Percentiles rank a stretch among this genome's conserved stretches.
Conservation (phyloP, 1,139 yeast genomes). For the Hanseniaspora sp. region DNA sequence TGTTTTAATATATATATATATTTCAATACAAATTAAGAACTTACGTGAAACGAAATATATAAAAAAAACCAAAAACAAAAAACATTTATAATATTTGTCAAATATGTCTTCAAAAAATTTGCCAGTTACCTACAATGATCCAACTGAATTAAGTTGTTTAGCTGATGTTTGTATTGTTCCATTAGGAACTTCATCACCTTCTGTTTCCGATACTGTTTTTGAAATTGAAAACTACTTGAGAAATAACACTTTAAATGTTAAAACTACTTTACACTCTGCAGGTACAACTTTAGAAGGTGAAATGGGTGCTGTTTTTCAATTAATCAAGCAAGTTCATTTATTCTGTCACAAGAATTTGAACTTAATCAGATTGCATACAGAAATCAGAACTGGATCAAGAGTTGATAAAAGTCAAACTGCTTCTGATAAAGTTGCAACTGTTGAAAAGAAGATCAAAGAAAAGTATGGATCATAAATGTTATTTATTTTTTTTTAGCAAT, state of each 20-base stretch:
- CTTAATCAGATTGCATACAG: constrained; percentile 68
- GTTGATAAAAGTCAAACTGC: constrained; percentile 58
- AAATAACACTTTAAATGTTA: constrained; percentile 40
- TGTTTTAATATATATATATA: no score
- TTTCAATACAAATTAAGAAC: no score
- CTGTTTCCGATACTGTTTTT: constrained; percentile 72
- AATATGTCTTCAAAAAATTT: not conserved
- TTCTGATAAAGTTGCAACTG: constrained; percentile 53
- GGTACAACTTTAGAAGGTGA: constrained; percentile 86
- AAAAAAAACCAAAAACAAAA: no score
- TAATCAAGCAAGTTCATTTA: constrained; percentile 72
- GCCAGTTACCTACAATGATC: constrained; percentile 22
- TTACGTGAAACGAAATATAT: no score
- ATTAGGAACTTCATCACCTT: constrained; percentile 65
- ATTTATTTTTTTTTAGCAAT: not conserved
- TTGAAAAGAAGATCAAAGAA: constrained; percentile 40
- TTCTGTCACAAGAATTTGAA: constrained; percentile 52
- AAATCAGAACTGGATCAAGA: constrained; percentile 72
- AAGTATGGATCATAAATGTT: constrained; percentile 9
- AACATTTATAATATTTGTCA: no score
- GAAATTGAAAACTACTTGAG: constrained; percentile 53
- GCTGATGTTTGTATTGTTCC: constrained; percentile 81
- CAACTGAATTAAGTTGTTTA: constrained; percentile 49
- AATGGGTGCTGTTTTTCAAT: constrained; percentile 75
- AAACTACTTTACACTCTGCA: constrained; percentile 70